These are phyloP conservation scores for Cercis canadensis DNA, from an alignment of 306 rosid genomes.

Conservation along the genomic window DNA sequence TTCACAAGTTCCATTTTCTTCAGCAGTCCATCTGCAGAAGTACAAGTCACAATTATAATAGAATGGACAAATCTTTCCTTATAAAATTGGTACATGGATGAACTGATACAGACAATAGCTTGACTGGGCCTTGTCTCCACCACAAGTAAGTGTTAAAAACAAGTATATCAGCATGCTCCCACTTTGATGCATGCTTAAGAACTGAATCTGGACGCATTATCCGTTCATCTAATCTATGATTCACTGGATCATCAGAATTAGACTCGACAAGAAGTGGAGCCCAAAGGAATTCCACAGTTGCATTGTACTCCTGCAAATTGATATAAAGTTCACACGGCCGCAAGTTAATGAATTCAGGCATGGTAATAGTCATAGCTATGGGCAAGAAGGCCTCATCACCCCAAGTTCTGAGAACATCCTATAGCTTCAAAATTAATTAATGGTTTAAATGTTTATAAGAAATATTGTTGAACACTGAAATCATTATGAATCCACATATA, in stretches of 20 bases:
- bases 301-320: conserved; percentile 85
- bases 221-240: conserved; percentile 83
- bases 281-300: conserved; percentile 97
- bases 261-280: conserved; percentile 97
- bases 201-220: conserved; percentile 93
- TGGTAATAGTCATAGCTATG: no score
- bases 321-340: neutral
- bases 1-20: conserved; percentile 73
- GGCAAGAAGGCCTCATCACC: no score
- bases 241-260: conserved; percentile 96
- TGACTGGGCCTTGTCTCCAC: conserved; percentile 99
- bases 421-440: no score
- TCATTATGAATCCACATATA: no score
- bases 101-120: conserved; percentile 74
- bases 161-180: conserved; percentile 94
- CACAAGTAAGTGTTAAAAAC: conserved; percentile 93
- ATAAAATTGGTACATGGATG: conserved; percentile 3
- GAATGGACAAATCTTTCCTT: conserved; percentile 7
- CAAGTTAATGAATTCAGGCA: no score
- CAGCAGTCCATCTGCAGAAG: conserved; percentile 76
- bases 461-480: no score
- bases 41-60: conserved; percentile 27
- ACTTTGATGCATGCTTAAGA: conserved; percentile 74
- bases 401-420: no score
- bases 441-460: no score